Conservation (phyloP, 2,329 filamentous ascomycete genomes). For the Scedosporium dehoogii region DNA sequence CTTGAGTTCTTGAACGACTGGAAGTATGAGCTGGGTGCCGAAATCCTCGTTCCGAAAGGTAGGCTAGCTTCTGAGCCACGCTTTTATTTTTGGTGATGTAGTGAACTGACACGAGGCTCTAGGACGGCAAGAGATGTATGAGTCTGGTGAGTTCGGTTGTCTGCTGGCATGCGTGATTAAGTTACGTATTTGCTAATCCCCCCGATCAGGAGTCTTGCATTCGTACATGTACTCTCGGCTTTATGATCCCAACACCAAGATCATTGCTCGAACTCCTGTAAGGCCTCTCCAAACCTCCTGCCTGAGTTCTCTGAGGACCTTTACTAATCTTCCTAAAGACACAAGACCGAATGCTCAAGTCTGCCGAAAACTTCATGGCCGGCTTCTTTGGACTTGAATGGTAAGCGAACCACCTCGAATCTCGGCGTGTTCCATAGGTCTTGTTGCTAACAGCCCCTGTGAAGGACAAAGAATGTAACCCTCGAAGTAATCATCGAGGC, state of each 20-base stretch:
- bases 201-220: constrained; percentile 47
- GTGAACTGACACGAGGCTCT: background rate
- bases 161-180: background rate
- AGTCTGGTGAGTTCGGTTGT: constrained; percentile 34
- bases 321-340: constrained; percentile 31
- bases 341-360: constrained; percentile 68
- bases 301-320: background rate
- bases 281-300: constrained; percentile 9
- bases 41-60: constrained; percentile 61
- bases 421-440: background rate
- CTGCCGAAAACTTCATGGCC: constrained; percentile 67
- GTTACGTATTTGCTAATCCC: background rate
- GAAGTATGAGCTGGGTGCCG: constrained; percentile 58
- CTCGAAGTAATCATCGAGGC: constrained; percentile 64
- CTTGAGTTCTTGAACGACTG: constrained; percentile 60
- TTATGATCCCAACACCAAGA: constrained; percentile 62
- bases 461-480: constrained; percentile 56
- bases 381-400: constrained; percentile 72
- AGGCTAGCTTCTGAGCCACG: background rate
- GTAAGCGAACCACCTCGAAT: constrained; percentile 17
- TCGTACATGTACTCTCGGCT: constrained; percentile 63
- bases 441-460: background rate
- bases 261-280: constrained; percentile 61
- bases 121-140: constrained; percentile 61
- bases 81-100: background rate